Percentiles rank a stretch among this genome's conserved stretches.
Evolutionary conservation across 129 eudicot species (phyloP).

Genomic region (Centrapalus pauciflorus): DNA sequence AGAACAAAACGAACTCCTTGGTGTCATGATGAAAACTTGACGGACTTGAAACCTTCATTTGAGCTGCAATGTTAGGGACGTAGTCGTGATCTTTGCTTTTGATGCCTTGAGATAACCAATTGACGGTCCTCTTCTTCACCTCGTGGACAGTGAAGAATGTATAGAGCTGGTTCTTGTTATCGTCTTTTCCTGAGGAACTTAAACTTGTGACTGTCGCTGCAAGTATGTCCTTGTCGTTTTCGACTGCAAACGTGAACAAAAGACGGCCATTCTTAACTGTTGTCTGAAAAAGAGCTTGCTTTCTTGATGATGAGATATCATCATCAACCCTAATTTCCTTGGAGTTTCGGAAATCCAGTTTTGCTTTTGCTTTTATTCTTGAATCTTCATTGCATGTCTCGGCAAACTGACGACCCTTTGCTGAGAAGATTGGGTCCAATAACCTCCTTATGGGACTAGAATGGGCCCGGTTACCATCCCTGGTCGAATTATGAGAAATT

Average conservation of each 20-base stretch:
- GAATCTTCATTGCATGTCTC: slow-evolving; percentile 32
- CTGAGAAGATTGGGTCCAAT: slow-evolving; percentile 60
- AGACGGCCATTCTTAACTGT: slow-evolving; percentile 71
- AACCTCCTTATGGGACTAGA: slow-evolving; percentile 82
- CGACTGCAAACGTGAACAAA: slow-evolving; percentile 76
- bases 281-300: slow-evolving; percentile 74
- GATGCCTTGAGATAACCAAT: slow-evolving; percentile 52
- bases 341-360: slow-evolving; percentile 21
- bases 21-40: neutral
- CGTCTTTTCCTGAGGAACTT: slow-evolving; percentile 37
- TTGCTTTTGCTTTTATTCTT: slow-evolving; percentile 16
- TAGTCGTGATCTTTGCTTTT: slow-evolving; percentile 45
- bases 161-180: slow-evolving; percentile 40
- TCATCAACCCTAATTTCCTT: slow-evolving; percentile 21
- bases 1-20: slow-evolving; percentile 58
- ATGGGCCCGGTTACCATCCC: slow-evolving; percentile 29
- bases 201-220: slow-evolving; percentile 61
- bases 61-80: slow-evolving; percentile 68
- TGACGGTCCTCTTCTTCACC: slow-evolving; percentile 53
- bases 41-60: slow-evolving; percentile 68
- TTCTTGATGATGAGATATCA: slow-evolving; percentile 16
- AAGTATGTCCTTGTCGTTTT: slow-evolving; percentile 51
- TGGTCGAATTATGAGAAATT: slow-evolving; percentile 17
- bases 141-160: slow-evolving; percentile 72
- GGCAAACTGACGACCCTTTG: slow-evolving; percentile 27